Evolutionary conservation across 2,329 filamentous ascomycete species (phyloP).

Genomic region (Parascedosporium putredinis): DNA sequence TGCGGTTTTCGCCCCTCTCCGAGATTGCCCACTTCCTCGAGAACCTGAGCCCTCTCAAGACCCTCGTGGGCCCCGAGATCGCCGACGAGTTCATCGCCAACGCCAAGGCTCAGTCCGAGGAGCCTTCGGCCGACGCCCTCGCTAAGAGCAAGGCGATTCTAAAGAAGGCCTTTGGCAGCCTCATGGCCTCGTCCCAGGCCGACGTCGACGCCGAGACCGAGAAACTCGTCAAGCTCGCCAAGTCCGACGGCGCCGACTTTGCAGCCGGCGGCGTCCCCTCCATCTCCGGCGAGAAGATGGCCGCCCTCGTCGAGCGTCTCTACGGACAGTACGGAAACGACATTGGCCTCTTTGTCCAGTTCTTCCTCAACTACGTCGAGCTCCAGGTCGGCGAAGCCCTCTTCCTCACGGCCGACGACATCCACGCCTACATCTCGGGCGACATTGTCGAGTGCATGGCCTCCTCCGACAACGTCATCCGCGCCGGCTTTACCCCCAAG

Average conservation of each 20-base stretch:
- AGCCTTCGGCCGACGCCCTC: slow-evolving; percentile 35
- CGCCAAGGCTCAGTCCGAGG: slow-evolving; percentile 24
- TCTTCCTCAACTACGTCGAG: slow-evolving; percentile 93
- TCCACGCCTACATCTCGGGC: slow-evolving; percentile 86
- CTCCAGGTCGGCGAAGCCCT: slow-evolving; percentile 84
- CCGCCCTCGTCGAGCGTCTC: slow-evolving; percentile 66
- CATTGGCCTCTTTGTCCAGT: slow-evolving; percentile 87
- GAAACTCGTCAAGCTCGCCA: slow-evolving; percentile 60
- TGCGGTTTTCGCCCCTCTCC: slow-evolving; percentile 85
- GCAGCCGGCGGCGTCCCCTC: slow-evolving; percentile 61
- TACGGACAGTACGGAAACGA: slow-evolving; percentile 80
- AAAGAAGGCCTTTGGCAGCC: slow-evolving; percentile 60
- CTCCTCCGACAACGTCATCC: slow-evolving; percentile 95
- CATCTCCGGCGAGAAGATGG: slow-evolving; percentile 58
- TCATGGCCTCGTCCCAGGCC: slow-evolving; percentile 70
- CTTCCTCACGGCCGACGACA: slow-evolving; percentile 93
- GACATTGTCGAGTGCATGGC: slow-evolving; percentile 99
- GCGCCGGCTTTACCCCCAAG: slow-evolving; percentile 94
- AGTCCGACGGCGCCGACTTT: slow-evolving; percentile 59
- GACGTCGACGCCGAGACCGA: slow-evolving; percentile 45
- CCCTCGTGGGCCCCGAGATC: slow-evolving; percentile 55
- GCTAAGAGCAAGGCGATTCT: slow-evolving; percentile 63
- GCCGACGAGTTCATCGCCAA: slow-evolving; percentile 44
- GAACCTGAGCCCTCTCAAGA: slow-evolving; percentile 42
- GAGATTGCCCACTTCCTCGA: slow-evolving; percentile 82